Evolutionary conservation across 257 asterid species (phyloP).

Genomic region (Thymus mandschuricus): DNA sequence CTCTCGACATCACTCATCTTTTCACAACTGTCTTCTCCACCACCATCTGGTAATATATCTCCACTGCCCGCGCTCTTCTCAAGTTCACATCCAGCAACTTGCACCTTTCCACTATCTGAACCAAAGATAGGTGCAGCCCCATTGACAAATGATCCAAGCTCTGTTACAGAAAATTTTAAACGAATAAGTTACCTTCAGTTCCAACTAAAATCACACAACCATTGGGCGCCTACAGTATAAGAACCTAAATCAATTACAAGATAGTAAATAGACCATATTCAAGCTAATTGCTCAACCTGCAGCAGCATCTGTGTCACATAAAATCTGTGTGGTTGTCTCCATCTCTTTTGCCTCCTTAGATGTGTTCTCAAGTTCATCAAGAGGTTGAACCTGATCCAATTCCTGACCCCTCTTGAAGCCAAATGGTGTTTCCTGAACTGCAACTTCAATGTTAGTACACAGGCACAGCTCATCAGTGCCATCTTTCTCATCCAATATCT

Average conservation of each 20-base stretch:
- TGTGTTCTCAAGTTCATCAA: slow-evolving; percentile 20
- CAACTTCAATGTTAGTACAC: slow-evolving; percentile 17
- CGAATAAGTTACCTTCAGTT: no score
- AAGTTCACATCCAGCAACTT: slow-evolving; percentile 24
- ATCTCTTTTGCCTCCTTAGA: slow-evolving; percentile 27
- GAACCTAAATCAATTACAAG: background rate
- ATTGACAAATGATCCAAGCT: slow-evolving; percentile 26
- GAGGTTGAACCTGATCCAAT: slow-evolving; percentile 13
- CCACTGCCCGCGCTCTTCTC: slow-evolving; percentile 14
- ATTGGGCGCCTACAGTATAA: background rate
- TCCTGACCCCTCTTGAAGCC: slow-evolving; percentile 1
- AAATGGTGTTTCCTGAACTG: background rate
- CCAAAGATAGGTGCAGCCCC: slow-evolving; percentile 17
- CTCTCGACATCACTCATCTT: slow-evolving; percentile 25
- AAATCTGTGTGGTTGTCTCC: slow-evolving; percentile 14
- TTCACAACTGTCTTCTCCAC: slow-evolving; percentile 20
- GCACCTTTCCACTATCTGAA: slow-evolving; percentile 7
- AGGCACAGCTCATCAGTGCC: slow-evolving; percentile 24
- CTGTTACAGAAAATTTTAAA: slow-evolving; percentile 19
- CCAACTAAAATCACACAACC: background rate
- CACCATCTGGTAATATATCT: slow-evolving; percentile 7
- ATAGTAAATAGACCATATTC: slow-evolving; percentile 10
- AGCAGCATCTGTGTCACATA: slow-evolving; percentile 21
- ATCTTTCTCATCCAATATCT: slow-evolving; percentile 24
- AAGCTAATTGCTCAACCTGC: slow-evolving; percentile 36